Evolutionary conservation across 352 stramenopile genomes (phyloP).

Genomic region (Blastocystis sp.): DNA sequence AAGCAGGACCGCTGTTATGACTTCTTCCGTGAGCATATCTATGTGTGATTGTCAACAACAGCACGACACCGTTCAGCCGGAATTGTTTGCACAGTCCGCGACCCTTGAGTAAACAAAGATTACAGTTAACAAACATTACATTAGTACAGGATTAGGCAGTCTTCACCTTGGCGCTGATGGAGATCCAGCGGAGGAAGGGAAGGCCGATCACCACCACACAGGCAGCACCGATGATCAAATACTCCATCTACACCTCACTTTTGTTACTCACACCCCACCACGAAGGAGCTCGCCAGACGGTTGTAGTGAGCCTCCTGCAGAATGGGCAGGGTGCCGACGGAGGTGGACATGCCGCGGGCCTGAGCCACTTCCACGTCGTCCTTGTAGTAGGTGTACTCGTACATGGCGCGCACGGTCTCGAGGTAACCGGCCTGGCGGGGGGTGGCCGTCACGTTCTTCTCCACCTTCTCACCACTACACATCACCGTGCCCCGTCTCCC

Average conservation of each 20-base stretch:
- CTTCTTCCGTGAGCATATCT: too few species aligned
- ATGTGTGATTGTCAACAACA: too few species aligned
- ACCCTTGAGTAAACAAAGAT: too few species aligned
- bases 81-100: too few species aligned
- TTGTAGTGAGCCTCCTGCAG: constrained; percentile 23
- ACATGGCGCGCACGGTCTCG: neutral
- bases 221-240: neutral
- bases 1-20: too few species aligned
- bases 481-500: neutral
- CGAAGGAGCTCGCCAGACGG: constrained; percentile 7
- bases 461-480: neutral
- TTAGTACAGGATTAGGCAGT: neutral
- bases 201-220: neutral
- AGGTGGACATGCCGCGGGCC: neutral
- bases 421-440: constrained; percentile 11
- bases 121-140: too few species aligned
- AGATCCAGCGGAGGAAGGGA: constrained; percentile 21
- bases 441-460: constrained; percentile 12
- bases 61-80: too few species aligned
- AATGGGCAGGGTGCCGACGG: constrained; percentile 15
- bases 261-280: neutral
- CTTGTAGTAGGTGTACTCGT: neutral
- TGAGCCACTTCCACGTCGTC: neutral
- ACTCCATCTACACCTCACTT: constrained; percentile 18
- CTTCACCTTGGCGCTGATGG: constrained; percentile 4